Conservation (phyloP, 2,329 filamentous ascomycete species). For the Aspergillus udagawae region DNA sequence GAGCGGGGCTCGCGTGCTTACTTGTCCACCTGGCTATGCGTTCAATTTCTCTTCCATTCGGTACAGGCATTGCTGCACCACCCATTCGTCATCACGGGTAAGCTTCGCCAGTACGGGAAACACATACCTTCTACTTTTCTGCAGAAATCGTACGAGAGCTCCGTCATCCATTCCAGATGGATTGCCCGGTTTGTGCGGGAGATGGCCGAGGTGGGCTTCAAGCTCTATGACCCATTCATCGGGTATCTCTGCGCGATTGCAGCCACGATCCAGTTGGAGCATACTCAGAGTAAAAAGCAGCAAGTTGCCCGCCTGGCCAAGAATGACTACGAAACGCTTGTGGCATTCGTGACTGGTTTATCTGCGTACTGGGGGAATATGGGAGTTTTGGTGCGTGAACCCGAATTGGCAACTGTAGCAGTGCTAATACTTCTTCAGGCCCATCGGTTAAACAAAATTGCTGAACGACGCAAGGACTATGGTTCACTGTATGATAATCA, state of each 20-base stretch:
- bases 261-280: constrained; percentile 25
- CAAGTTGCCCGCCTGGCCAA: constrained; percentile 21
- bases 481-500: constrained; percentile 24
- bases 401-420: too few relatives aligned
- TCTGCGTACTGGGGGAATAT: constrained; percentile 20
- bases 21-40: constrained; percentile 23
- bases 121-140: constrained; percentile 23
- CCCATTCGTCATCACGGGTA: constrained; percentile 25
- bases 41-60: constrained; percentile 25
- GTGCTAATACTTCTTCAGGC: constrained; percentile 9
- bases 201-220: constrained; percentile 21
- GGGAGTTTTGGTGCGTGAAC: constrained; percentile 14
- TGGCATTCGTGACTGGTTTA: constrained; percentile 18
- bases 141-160: constrained; percentile 26
- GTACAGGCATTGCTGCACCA: constrained; percentile 23
- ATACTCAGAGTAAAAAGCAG: constrained; percentile 22
- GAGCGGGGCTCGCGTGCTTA: constrained; percentile 19
- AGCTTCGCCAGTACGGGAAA: constrained; percentile 20
- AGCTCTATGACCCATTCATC: constrained; percentile 21
- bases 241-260: constrained; percentile 25
- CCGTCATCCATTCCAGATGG: constrained; percentile 25
- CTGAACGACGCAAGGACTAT: constrained; percentile 20
- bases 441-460: constrained; percentile 16
- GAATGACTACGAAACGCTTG: constrained; percentile 19
- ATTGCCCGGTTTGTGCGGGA: constrained; percentile 22